Evolutionary conservation across 1,139 yeast species (phyloP).

Genomic region (Blastobotrys illinoisensis): DNA sequence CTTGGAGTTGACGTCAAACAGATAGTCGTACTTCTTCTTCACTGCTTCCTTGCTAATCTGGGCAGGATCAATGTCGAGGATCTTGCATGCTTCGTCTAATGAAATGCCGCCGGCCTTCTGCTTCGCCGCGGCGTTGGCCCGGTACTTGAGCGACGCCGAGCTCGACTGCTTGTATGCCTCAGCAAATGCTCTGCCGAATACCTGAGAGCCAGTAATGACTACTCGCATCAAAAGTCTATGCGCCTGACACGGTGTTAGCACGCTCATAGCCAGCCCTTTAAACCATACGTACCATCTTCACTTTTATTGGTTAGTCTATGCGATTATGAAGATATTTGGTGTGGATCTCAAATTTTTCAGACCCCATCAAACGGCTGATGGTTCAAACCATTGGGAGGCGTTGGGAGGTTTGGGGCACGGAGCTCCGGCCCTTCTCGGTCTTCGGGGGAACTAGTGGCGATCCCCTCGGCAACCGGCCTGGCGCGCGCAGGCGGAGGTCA

Average conservation of each 20-base stretch:
- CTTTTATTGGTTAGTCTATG: neutral
- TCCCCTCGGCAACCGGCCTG: neutral
- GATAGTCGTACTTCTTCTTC: constrained; percentile 70
- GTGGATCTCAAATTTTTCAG: neutral
- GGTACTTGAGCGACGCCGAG: constrained; percentile 66
- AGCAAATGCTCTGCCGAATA: constrained; percentile 92
- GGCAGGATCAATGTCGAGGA: constrained; percentile 64
- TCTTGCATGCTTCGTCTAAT: constrained; percentile 86
- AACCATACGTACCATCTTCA: neutral
- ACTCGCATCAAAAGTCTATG: constrained; percentile 88
- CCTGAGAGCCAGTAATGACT: constrained; percentile 89
- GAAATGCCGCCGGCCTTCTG: constrained; percentile 74
- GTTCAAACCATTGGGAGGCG: too few species aligned
- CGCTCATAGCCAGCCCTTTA: too few species aligned
- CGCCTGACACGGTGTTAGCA: constrained; percentile 45
- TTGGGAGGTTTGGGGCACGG: too few species aligned
- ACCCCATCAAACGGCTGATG: neutral
- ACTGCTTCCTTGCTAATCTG: constrained; percentile 55
- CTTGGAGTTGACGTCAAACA: constrained; percentile 83
- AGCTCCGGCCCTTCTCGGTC: neutral
- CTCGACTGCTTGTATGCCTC: constrained; percentile 98
- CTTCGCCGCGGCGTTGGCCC: constrained; percentile 54
- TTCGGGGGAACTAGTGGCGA: neutral
- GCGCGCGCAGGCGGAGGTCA: neutral
- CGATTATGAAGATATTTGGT: neutral